Evolutionary conservation across 805 yeast genomes (phyloP).

Genomic region (Cyberlindnera mycetangii): DNA sequence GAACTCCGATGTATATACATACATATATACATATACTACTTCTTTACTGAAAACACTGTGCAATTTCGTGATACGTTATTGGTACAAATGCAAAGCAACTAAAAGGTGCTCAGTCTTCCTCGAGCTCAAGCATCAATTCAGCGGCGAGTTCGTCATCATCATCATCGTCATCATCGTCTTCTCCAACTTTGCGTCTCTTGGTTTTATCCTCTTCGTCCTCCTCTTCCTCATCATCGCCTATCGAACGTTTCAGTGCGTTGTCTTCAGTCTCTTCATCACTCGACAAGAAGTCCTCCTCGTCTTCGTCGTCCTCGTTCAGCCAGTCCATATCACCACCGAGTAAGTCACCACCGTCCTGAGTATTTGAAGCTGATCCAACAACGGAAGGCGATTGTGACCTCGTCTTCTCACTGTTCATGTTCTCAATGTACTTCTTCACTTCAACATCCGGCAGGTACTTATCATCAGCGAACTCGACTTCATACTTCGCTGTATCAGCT

Average conservation of each 20-base stretch:
- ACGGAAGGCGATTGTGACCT: constrained; percentile 16
- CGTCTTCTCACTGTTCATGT: constrained; percentile 23
- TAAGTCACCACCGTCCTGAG: constrained; percentile 24
- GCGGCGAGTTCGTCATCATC: constrained; percentile 32
- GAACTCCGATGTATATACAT: neutral
- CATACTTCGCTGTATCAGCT: constrained; percentile 63
- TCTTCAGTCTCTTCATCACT: constrained; percentile 14
- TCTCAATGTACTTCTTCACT: constrained; percentile 30
- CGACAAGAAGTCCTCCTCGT: constrained; percentile 31
- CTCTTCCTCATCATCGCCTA: constrained; percentile 18
- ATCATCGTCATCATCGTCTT: constrained; percentile 10
- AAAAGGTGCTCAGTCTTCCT: constrained; percentile 9
- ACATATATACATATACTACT: neutral
- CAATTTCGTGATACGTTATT: no score
- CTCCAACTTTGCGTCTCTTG: constrained; percentile 31
- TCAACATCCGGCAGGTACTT: constrained; percentile 44
- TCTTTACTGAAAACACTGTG: no score
- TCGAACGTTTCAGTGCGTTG: constrained; percentile 8
- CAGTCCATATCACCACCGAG: constrained; percentile 31
- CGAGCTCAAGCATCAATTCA: constrained; percentile 30
- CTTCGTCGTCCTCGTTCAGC: constrained; percentile 42
- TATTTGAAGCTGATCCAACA: constrained; percentile 32
- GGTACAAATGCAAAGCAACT: neutral
- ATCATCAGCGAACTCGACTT: constrained; percentile 49
- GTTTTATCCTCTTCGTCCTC: constrained; percentile 28